phyloP scores from a whole-genome alignment of 164 flowering plant species.

The Echeveria elegans region DNA sequence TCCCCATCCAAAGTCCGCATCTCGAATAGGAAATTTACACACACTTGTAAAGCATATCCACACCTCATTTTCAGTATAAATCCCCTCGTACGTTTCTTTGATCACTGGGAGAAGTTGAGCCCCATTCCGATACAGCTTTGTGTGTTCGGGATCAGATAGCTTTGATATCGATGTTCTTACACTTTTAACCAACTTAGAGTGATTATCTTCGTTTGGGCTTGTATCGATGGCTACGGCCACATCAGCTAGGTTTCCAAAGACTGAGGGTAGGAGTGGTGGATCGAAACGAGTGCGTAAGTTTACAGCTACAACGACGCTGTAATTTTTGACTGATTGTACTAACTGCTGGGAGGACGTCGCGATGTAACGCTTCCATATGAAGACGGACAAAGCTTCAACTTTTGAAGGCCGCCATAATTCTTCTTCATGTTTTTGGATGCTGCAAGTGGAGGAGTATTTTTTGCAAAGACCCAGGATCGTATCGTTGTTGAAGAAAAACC shows the following conservation, averaged over 20 bases:
- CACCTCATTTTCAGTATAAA: not conserved
- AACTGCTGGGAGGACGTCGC: not conserved
- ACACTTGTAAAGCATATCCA: constrained; percentile 13
- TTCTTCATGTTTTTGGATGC: not conserved
- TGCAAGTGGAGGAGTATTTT: too few species aligned
- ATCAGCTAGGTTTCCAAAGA: not conserved
- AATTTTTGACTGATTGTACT: not conserved
- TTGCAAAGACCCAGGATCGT: not conserved
- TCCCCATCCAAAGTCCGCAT: constrained; percentile 17
- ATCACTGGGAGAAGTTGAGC: not conserved
- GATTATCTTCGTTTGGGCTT: not conserved
- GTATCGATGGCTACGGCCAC: too few species aligned
- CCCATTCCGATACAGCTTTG: not conserved
- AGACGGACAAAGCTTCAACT: not conserved
- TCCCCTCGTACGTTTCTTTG: not conserved
- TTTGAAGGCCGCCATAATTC: not conserved
- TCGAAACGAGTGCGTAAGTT: not conserved
- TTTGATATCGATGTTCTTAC: not conserved
- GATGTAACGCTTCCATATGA: not conserved
- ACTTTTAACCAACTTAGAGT: not conserved
- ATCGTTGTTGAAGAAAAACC: not conserved
- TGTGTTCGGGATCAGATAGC: not conserved
- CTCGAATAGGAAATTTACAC: constrained; percentile 16
- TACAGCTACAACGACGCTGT: not conserved
- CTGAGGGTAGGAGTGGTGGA: not conserved